These are phyloP conservation scores for Mollisia scopiformis DNA, from an alignment of 2,329 filamentous ascomycete species.

Conservation along the genomic window DNA sequence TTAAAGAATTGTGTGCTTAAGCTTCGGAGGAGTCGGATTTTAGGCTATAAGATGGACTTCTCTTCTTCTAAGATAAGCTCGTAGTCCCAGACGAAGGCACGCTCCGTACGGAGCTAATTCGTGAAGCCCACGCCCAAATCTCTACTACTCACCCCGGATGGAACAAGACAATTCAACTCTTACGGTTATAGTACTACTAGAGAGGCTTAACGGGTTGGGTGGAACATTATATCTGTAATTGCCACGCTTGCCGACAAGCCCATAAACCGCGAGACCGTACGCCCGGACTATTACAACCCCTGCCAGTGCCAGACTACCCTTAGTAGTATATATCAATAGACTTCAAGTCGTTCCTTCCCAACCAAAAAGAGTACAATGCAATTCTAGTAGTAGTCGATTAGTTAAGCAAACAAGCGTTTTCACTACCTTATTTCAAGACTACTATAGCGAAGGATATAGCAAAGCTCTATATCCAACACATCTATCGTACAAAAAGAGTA, in stretches of 20 bases:
- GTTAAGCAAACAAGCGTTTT: constrained; percentile 3
- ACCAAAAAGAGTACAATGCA: constrained; percentile 1
- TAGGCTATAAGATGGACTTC: constrained; percentile 1
- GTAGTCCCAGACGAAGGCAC: neutral
- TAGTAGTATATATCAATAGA: constrained; percentile 25
- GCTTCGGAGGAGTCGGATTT: neutral
- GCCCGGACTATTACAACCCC: constrained; percentile 11
- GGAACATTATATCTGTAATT: constrained; percentile 1
- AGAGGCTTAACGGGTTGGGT: neutral
- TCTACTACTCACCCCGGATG: constrained; percentile 9
- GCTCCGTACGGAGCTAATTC: neutral
- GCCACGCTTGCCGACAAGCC: neutral
- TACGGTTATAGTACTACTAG: constrained; percentile 9
- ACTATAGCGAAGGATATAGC: constrained; percentile 6
- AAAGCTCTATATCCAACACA: constrained; percentile 2
- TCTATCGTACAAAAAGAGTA: neutral
- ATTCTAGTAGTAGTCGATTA: constrained; percentile 15
- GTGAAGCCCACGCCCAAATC: constrained; percentile 4
- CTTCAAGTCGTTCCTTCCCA: neutral
- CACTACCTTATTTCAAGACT: constrained; percentile 9
- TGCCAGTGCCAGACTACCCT: constrained; percentile 15
- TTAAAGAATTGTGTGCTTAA: no score
- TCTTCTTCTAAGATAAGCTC: constrained; percentile 1
- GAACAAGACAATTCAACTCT: constrained; percentile 1
- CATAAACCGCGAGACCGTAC: neutral